These are phyloP conservation scores for Metrosideros polymorpha DNA, from an alignment of 441 rosid genomes.

Conservation along the genomic window DNA sequence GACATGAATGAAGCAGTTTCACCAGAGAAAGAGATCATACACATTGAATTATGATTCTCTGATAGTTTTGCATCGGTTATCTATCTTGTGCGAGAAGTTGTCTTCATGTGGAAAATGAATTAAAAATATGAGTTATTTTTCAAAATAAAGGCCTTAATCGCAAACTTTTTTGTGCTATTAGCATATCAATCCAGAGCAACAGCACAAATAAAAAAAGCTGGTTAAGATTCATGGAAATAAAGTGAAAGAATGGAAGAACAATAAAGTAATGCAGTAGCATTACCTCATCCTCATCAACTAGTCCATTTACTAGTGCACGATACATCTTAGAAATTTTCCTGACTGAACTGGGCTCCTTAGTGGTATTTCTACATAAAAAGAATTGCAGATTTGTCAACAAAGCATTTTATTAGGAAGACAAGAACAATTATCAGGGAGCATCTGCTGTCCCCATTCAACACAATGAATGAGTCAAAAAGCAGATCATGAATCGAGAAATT, in stretches of 20 bases:
- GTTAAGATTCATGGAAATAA: not conserved
- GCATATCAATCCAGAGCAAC: not conserved
- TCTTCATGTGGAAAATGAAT: not conserved
- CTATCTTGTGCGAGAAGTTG: not conserved
- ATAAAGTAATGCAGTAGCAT: not conserved
- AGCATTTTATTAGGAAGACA: not conserved
- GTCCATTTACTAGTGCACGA: constrained; percentile 66
- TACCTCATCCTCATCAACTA: constrained; percentile 61
- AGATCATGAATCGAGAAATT: not conserved
- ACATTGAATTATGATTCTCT: not conserved
- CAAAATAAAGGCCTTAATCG: not conserved
- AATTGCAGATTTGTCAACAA: constrained; percentile 1
- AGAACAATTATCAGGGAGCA: not conserved
- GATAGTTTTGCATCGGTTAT: not conserved
- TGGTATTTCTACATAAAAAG: constrained; percentile 15
- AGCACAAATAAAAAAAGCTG: not conserved
- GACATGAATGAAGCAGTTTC: not conserved
- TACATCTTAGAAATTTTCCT: constrained; percentile 72
- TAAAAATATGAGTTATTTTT: not conserved
- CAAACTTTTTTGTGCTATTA: not conserved
- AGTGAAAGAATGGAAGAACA: not conserved
- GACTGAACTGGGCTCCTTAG: constrained; percentile 15
- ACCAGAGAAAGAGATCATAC: not conserved
- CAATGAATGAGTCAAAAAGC: not conserved
- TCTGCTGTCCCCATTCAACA: not conserved